These are phyloP conservation scores for Penicillium sp. DNA, from an alignment of 2,329 filamentous ascomycete genomes.

Conservation along the genomic window DNA sequence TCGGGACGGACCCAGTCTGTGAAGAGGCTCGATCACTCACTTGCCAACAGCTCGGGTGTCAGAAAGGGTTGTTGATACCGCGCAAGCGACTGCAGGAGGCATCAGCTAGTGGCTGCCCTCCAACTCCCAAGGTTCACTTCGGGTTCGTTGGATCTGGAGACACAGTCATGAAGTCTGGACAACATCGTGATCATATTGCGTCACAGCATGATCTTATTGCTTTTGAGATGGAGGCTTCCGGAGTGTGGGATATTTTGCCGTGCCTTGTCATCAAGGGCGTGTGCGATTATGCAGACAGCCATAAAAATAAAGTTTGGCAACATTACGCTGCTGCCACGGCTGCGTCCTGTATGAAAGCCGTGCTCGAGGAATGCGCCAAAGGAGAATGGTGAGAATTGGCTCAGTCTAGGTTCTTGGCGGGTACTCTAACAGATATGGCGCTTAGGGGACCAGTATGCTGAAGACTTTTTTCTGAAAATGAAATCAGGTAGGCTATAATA, in stretches of 20 bases:
- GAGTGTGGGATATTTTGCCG: conserved; percentile 31
- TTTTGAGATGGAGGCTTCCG: conserved; percentile 8
- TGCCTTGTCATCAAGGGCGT: conserved; percentile 49
- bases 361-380: neutral
- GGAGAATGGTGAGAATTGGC: neutral
- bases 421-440: neutral
- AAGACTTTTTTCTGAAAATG: too few species aligned
- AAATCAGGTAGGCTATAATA: too few species aligned
- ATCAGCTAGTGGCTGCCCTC: neutral
- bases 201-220: neutral
- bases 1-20: neutral
- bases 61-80: neutral
- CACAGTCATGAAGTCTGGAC: neutral
- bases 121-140: neutral
- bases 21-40: neutral
- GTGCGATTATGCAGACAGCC: conserved; percentile 47
- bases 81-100: neutral
- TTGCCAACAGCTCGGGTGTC: neutral
- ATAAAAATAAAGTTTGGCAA: conserved; percentile 47
- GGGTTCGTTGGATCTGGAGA: neutral
- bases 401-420: neutral
- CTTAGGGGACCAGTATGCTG: neutral
- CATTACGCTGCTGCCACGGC: conserved; percentile 39
- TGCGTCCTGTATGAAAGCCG: conserved; percentile 30
- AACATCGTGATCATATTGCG: neutral